Evolutionary conservation across 805 yeast species (phyloP).

Genomic region (Lipomyces mesembrius): DNA sequence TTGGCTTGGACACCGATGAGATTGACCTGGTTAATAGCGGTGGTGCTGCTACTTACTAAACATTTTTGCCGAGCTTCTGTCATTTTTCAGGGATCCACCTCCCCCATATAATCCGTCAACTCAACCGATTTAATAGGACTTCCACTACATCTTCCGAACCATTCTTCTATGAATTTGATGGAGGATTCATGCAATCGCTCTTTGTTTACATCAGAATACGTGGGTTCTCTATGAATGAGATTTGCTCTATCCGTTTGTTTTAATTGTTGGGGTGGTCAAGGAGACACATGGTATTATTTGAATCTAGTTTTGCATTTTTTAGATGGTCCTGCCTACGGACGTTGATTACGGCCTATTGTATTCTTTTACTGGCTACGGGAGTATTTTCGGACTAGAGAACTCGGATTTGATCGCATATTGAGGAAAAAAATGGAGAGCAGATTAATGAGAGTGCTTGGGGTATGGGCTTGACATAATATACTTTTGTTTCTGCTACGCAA

Average conservation of each 20-base stretch:
- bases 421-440: neutral
- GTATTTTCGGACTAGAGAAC: neutral
- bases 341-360: neutral
- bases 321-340: neutral
- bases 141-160: no score
- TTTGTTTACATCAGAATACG: neutral
- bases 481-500: neutral
- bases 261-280: neutral
- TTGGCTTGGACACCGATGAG: conserved; percentile 65
- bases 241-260: neutral
- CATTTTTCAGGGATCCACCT: neutral
- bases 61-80: neutral
- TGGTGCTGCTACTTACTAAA: conserved; percentile 58
- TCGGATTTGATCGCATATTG: neutral
- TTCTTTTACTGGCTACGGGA: neutral
- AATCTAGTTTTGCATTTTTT: neutral
- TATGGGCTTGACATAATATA: neutral
- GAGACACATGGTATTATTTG: neutral
- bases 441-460: neutral
- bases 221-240: neutral
- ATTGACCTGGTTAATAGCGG: conserved; percentile 79
- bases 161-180: no score
- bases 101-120: neutral
- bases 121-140: neutral
- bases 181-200: neutral